A percentile compares a stretch with the other conserved stretches of the same genome.
These are phyloP conservation scores for Trichoderma asperellum DNA, from an alignment of 2,329 filamentous ascomycete species.

Conservation along the genomic window DNA sequence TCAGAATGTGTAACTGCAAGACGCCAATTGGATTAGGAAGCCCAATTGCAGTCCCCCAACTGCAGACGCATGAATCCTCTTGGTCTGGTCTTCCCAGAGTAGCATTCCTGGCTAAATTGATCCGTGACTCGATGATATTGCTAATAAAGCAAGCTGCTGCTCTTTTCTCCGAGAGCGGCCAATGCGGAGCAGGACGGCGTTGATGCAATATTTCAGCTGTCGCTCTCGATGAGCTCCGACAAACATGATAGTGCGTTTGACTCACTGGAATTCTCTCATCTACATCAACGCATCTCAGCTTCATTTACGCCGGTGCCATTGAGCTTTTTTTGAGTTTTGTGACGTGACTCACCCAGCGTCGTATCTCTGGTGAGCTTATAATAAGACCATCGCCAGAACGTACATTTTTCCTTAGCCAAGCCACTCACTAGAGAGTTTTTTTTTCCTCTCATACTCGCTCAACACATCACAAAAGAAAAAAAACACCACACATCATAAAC, in stretches of 20 bases:
- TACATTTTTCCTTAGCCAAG: neutral
- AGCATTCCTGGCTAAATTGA: neutral
- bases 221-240: neutral
- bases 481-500: neutral
- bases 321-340: neutral
- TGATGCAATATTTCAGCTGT: neutral
- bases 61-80: neutral
- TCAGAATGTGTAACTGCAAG: neutral
- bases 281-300: neutral
- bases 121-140: constrained; percentile 9
- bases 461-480: neutral
- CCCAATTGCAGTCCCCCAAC: neutral
- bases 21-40: neutral
- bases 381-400: neutral
- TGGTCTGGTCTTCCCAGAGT: neutral
- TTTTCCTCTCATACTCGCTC: neutral
- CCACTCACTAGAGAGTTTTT: neutral
- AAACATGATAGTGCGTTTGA: neutral
- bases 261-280: neutral
- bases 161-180: constrained; percentile 13
- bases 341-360: constrained; percentile 1
- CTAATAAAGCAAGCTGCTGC: constrained; percentile 12
- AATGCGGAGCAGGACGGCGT: constrained; percentile 4
- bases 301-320: neutral
- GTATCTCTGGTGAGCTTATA: neutral